Conservation (phyloP, 148 eudicot species). For the Polygonum aviculare region DNA sequence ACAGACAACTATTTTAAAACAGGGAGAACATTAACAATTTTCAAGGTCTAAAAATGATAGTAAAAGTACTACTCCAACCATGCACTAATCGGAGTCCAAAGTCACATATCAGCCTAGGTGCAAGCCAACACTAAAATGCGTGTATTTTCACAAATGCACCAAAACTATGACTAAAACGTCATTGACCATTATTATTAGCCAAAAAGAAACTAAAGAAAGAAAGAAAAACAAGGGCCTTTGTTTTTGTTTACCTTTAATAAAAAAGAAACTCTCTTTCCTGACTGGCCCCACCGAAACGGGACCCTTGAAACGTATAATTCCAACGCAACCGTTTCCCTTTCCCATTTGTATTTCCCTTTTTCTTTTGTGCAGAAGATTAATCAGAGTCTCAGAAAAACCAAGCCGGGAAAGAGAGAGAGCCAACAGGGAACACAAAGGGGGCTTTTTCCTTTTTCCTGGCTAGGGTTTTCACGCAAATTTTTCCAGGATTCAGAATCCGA, state of each 20-base stretch:
- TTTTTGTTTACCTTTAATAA: neutral
- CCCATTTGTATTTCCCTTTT: neutral
- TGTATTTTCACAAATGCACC: too few relatives aligned
- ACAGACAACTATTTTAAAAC: too few relatives aligned
- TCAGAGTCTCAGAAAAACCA: neutral
- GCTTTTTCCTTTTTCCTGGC: conserved; percentile 10
- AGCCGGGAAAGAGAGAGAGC: conserved; percentile 9
- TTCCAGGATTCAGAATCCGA: neutral
- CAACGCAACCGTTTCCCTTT: neutral
- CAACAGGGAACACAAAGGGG: neutral
- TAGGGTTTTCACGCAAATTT: conserved; percentile 9
- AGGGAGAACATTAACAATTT: too few relatives aligned
- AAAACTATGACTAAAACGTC: neutral
- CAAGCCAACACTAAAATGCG: too few relatives aligned
- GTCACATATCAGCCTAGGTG: too few relatives aligned
- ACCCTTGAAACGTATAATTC: neutral
- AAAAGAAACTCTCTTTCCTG: neutral
- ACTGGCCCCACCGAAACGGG: neutral
- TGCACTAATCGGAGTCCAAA: too few relatives aligned
- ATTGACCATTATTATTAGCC: neutral
- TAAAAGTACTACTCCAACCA: too few relatives aligned
- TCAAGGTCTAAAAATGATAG: too few relatives aligned
- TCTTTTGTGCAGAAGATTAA: neutral
- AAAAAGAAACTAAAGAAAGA: neutral
- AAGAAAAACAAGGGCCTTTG: neutral